A percentile compares a stretch with the other conserved stretches of the same genome.
Evolutionary conservation across 331 rosid species (phyloP).

Genomic region (Acacia concinna): DNA sequence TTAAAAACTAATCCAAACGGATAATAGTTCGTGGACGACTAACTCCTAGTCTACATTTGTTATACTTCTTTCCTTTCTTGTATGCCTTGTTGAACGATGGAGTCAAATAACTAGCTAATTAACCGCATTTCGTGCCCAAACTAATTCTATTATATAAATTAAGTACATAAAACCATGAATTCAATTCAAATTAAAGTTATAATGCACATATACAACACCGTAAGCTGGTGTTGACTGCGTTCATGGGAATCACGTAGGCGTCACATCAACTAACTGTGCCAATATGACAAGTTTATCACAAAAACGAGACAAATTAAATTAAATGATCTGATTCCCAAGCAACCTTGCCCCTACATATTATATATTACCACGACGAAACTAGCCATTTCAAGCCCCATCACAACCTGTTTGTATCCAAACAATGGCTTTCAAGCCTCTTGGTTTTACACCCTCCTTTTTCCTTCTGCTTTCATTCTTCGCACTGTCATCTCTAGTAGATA

Average conservation of each 20-base stretch:
- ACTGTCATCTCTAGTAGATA: conserved; percentile 29
- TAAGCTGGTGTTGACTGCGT: conserved; percentile 21
- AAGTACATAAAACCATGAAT: not conserved
- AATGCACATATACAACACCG: no score
- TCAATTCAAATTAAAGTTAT: no score
- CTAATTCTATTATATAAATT: not conserved
- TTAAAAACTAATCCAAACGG: no score
- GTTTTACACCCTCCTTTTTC: not conserved
- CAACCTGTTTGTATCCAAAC: not conserved
- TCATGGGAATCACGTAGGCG: conserved; percentile 34
- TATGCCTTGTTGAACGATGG: no score
- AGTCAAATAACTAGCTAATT: not conserved
- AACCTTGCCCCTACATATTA: not conserved
- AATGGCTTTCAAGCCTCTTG: conserved; percentile 39
- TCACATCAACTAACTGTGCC: not conserved
- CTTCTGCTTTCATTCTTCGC: conserved; percentile 27
- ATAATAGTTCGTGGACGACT: no score
- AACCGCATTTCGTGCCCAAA: conserved; percentile 17
- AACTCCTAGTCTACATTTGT: no score
- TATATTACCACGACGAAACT: not conserved
- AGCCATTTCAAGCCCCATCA: conserved; percentile 40
- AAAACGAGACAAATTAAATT: not conserved
- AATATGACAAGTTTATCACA: not conserved
- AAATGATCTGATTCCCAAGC: not conserved
- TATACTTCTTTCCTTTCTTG: no score